phyloP scores from a whole-genome alignment of 345 rosid species.

The Dimocarpus longan region DNA sequence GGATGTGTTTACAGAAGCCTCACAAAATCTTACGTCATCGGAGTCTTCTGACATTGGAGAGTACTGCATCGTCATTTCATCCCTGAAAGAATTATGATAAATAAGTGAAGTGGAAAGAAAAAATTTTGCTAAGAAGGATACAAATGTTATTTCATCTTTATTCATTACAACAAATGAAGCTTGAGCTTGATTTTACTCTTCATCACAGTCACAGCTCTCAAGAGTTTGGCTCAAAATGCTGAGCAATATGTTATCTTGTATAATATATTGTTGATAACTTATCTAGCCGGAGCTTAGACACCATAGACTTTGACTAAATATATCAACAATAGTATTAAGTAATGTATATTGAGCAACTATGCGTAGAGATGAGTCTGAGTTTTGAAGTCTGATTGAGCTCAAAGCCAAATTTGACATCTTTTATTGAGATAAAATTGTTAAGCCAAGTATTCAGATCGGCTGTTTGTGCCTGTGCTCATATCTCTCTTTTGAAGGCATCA shows the following conservation, averaged over 20 bases:
- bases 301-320: background rate
- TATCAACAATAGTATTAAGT: background rate
- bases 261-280: no score
- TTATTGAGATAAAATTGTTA: background rate
- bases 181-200: background rate
- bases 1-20: conserved; percentile 49
- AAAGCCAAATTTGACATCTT: background rate
- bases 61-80: conserved; percentile 81
- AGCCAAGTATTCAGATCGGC: background rate
- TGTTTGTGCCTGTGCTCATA: background rate
- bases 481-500: background rate
- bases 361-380: background rate
- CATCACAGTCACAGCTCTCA: no score
- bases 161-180: background rate
- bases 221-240: no score
- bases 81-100: conserved; percentile 48
- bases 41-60: conserved; percentile 98
- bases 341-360: background rate
- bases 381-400: background rate
- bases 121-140: background rate
- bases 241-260: no score
- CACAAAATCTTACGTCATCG: conserved; percentile 67
- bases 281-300: background rate
- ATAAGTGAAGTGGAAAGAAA: background rate
- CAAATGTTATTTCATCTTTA: background rate